Conservation (phyloP, 2,329 filamentous ascomycete genomes). For the Colletotrichum eremochloae region DNA sequence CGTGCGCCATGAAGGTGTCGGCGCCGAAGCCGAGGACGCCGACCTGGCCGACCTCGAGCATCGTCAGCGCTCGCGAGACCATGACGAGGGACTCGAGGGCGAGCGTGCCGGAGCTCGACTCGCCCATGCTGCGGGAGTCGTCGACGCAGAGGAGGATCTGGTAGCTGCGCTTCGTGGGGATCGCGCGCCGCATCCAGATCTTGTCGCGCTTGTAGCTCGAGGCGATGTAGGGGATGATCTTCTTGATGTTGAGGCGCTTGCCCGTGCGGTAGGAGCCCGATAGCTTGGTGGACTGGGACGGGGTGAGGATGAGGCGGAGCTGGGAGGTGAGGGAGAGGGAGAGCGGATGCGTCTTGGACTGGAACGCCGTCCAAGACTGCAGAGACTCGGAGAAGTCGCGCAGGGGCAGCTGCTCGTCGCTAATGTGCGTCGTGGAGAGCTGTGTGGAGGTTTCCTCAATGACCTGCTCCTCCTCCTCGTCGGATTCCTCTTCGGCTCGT, state of each 20-base stretch:
- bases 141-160: slow-evolving; percentile 98
- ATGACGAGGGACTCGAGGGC: slow-evolving; percentile 96
- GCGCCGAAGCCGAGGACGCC: slow-evolving; percentile 91
- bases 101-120: slow-evolving; percentile 79
- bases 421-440: slow-evolving; percentile 81
- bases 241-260: slow-evolving; percentile 98
- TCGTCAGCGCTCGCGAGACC: slow-evolving; percentile 85
- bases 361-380: slow-evolving; percentile 86
- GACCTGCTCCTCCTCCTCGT: slow-evolving; percentile 63
- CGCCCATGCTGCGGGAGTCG: slow-evolving; percentile 94
- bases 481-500: slow-evolving; percentile 57
- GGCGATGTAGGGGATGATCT: slow-evolving; percentile 99
- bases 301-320: slow-evolving; percentile 92
- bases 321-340: slow-evolving; percentile 94
- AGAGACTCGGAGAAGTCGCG: slow-evolving; percentile 70
- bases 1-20: slow-evolving; percentile 86
- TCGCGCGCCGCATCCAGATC: slow-evolving; percentile 97
- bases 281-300: slow-evolving; percentile 95
- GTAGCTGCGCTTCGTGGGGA: slow-evolving; percentile 94
- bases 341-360: slow-evolving; percentile 85
- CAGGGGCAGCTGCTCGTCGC: slow-evolving; percentile 56
- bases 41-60: slow-evolving; percentile 96
- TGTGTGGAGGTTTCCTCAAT: slow-evolving; percentile 70
- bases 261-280: slow-evolving; percentile 97
- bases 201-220: slow-evolving; percentile 99